These are phyloP conservation scores for Lumnitzera racemosa DNA, from an alignment of 345 rosid genomes.

Conservation along the genomic window DNA sequence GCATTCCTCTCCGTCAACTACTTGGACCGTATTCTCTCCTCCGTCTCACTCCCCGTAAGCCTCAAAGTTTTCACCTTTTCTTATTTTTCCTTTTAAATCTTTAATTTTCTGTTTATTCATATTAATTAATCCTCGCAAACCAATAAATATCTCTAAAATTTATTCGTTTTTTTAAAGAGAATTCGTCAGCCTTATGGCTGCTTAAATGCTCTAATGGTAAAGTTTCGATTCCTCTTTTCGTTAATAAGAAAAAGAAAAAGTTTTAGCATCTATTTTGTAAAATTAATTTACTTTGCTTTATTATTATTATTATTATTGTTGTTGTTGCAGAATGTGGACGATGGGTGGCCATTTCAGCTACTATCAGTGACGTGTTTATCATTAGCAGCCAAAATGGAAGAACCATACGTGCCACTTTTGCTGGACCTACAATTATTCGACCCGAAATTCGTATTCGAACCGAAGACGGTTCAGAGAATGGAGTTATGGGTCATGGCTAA, in stretches of 20 bases:
- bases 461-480: slow-evolving; percentile 48
- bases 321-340: slow-evolving; percentile 16
- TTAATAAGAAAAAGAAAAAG: too few species aligned
- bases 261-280: too few species aligned
- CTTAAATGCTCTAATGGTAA: too few species aligned
- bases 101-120: too few species aligned
- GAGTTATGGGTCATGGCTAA: slow-evolving; percentile 45
- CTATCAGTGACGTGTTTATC: slow-evolving; percentile 65
- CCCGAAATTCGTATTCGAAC: slow-evolving; percentile 47
- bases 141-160: background rate
- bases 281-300: too few species aligned
- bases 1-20: slow-evolving; percentile 49
- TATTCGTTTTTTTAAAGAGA: background rate
- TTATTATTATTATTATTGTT: background rate
- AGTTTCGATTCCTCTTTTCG: too few species aligned
- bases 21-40: slow-evolving; percentile 60
- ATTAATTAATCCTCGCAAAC: too few species aligned
- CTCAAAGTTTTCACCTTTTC: too few species aligned
- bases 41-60: slow-evolving; percentile 35
- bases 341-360: slow-evolving; percentile 58
- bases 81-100: too few species aligned
- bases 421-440: slow-evolving; percentile 43
- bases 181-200: too few species aligned
- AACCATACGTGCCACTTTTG: slow-evolving; percentile 36
- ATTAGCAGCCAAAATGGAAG: slow-evolving; percentile 66